These are phyloP conservation scores for Ephemerocybe angulata DNA, from an alignment of 768 basidiomycete species.

Conservation along the genomic window DNA sequence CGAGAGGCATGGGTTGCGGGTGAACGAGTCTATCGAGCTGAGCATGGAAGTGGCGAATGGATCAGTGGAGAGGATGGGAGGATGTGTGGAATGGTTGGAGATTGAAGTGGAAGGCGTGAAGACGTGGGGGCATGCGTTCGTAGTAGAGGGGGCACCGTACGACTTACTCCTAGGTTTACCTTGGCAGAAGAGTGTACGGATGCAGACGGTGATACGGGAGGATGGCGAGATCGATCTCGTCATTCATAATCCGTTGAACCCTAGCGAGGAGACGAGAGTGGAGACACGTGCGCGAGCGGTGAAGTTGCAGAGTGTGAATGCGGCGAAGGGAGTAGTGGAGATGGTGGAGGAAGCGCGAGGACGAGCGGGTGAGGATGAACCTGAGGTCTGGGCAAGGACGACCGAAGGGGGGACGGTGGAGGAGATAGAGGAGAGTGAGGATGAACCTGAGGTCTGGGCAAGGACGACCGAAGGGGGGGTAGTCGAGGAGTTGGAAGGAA, in stretches of 20 bases:
- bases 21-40: constrained; percentile 17
- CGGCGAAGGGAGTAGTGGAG: not conserved
- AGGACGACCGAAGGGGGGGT: not conserved
- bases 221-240: not conserved
- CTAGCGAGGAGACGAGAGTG: too few relatives aligned
- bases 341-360: not conserved
- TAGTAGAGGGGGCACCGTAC: constrained; percentile 17
- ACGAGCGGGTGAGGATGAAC: not conserved
- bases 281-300: too few relatives aligned
- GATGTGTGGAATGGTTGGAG: constrained; percentile 14
- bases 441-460: constrained; percentile 1
- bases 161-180: constrained; percentile 15
- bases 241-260: not conserved
- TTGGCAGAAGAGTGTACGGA: constrained; percentile 17
- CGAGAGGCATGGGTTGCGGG: constrained; percentile 5
- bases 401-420: not conserved
- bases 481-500: not conserved
- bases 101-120: constrained; percentile 13
- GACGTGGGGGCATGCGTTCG: constrained; percentile 21
- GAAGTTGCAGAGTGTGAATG: not conserved
- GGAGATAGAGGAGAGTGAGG: not conserved
- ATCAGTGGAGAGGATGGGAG: constrained; percentile 6
- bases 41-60: constrained; percentile 22
- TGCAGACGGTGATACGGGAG: constrained; percentile 9
- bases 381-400: not conserved